Evolutionary conservation across 345 rosid genomes (phyloP), one percentile per base, ranked within the genome.

Genomic region (Eucalyptus erythrocorys): DNA sequence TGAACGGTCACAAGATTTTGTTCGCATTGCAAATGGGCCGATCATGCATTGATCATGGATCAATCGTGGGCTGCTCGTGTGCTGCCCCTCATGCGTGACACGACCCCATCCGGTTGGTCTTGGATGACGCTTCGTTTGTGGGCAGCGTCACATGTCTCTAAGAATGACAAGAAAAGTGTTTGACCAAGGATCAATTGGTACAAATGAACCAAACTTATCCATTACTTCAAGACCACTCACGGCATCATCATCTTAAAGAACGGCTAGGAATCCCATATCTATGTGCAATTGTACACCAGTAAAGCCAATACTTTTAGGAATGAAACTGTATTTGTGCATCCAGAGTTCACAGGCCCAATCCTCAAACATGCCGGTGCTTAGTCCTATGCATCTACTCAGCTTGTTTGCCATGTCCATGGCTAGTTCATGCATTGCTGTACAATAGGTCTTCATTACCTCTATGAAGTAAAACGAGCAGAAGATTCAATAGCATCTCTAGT

Each of bases 201-300:
- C 88, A 71, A 93, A 97, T 9, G 45, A 87, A 61, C 96, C 95
- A 42, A 92, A 88, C 48, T 30, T 88, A 89, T 94, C 93, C 94
- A 96, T 95, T 51, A 94, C 98, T 90, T 97, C 97, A n/a, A 95
- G 96, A 3, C 99, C 97, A 8, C 96, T 96, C 51, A 96, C 95
- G 80, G 93, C 91, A 88, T 96, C 98, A 82, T 97, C 99, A 3
- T 96, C 98, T 91, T 96, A 98, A 90, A 96, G 96, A 45, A 97
- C 91, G 4, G 98, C 96, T 27, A 97, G 90, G 88, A 97, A 97
- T 2, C 98, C 95, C 0, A 98, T 95, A 92, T 96, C 98, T 0
- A 98, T 96, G 89, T 97, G 98, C 17, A 95, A 80, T 87, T 95
- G 98, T 27, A 97, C 97, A 22, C 99, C 98, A 6, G 92, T 86